Evolutionary conservation across 176 grass and related monocot species (phyloP).

Genomic region (Carex cristatella): DNA sequence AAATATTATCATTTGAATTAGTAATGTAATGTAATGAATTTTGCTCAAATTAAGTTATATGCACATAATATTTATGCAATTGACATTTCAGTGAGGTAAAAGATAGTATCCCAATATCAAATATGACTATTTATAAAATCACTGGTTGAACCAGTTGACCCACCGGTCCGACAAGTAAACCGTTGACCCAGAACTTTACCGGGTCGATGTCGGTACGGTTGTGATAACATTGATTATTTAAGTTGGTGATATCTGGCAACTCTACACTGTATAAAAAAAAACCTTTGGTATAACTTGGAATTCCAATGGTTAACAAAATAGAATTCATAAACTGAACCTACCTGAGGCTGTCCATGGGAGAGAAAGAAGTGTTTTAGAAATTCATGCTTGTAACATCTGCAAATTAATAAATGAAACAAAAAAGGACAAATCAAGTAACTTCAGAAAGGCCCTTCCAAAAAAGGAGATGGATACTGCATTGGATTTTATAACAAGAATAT

Average conservation of each 20-base stretch:
- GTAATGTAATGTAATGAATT: too few species aligned
- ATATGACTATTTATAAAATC: too few species aligned
- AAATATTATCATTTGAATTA: too few species aligned
- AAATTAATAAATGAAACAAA: conserved; percentile 28
- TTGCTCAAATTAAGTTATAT: too few species aligned
- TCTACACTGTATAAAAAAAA: background rate
- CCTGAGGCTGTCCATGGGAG: conserved; percentile 74
- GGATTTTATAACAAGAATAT: background rate
- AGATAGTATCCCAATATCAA: too few species aligned
- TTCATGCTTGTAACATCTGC: conserved; percentile 89
- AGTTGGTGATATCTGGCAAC: background rate
- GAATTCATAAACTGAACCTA: conserved; percentile 43
- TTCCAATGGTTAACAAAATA: background rate
- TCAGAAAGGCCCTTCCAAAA: background rate
- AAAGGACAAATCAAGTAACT: background rate
- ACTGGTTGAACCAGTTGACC: too few species aligned
- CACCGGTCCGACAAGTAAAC: too few species aligned
- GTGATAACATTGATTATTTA: background rate
- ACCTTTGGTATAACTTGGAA: background rate
- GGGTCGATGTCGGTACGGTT: too few species aligned
- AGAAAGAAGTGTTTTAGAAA: conserved; percentile 97
- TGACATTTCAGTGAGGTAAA: too few species aligned
- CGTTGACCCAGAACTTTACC: too few species aligned
- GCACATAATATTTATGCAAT: too few species aligned
- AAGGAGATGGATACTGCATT: background rate